A percentile compares a stretch with the other conserved stretches of the same genome.
Conservation (phyloP, 1,284 basidiomycete genomes). For the Sphagnurus paluster region DNA sequence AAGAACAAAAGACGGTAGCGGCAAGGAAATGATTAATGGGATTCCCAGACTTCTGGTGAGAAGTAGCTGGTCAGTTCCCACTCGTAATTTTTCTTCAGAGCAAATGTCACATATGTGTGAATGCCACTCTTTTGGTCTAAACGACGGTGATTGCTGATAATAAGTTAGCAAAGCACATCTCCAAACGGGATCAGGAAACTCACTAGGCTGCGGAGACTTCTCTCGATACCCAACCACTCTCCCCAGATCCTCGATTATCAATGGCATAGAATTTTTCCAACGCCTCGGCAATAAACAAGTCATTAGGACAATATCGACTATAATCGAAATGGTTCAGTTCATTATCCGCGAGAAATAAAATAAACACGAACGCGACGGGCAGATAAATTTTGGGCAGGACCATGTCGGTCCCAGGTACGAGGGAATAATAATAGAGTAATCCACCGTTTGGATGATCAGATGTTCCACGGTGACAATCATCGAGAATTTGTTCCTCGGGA, state of each 20-base stretch:
- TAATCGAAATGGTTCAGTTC: slow-evolving; percentile 7
- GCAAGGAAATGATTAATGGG: background rate
- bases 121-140: slow-evolving; percentile 25
- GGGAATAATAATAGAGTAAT: slow-evolving; percentile 30
- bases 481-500: slow-evolving; percentile 11
- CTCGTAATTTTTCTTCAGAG: slow-evolving; percentile 26
- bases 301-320: slow-evolving; percentile 29
- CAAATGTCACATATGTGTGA: slow-evolving; percentile 31
- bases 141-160: slow-evolving; percentile 24
- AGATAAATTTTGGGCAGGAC: slow-evolving; percentile 31
- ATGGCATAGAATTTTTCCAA: slow-evolving; percentile 27
- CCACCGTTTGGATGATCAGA: slow-evolving; percentile 27
- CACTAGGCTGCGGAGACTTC: slow-evolving; percentile 28
- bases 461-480: slow-evolving; percentile 12
- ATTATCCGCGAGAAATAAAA: background rate
- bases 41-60: slow-evolving; percentile 29
- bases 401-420: slow-evolving; percentile 24
- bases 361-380: slow-evolving; percentile 27
- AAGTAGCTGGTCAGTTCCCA: slow-evolving; percentile 33
- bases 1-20: background rate
- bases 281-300: slow-evolving; percentile 24
- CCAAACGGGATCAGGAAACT: slow-evolving; percentile 11
- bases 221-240: slow-evolving; percentile 27
- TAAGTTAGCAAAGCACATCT: slow-evolving; percentile 2
- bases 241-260: slow-evolving; percentile 8